phyloP scores from a whole-genome alignment of 306 rosid species.

The Prunus armeniaca region DNA sequence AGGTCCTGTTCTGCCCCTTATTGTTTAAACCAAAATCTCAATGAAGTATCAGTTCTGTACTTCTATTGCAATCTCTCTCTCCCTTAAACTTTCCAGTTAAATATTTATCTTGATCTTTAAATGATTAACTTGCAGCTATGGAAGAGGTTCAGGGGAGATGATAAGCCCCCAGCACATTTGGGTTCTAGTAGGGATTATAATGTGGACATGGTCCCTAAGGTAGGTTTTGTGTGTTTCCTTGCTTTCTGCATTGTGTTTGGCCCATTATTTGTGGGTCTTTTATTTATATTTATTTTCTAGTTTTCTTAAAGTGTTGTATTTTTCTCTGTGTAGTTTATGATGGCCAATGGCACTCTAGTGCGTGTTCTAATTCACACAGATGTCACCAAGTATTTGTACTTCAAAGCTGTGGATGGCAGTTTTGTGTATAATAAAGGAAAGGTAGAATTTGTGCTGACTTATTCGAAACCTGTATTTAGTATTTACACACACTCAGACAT shows the following conservation, averaged over 20 bases:
- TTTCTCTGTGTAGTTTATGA: slow-evolving; percentile 65
- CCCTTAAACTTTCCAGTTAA: not conserved
- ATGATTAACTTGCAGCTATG: slow-evolving; percentile 60
- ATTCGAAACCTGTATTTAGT: not conserved
- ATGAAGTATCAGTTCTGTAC: not conserved
- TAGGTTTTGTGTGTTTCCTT: slow-evolving; percentile 9
- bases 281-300: not conserved
- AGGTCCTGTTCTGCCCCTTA: slow-evolving; percentile 41
- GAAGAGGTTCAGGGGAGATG: slow-evolving; percentile 89
- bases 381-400: slow-evolving; percentile 91
- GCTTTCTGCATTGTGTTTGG: slow-evolving; percentile 3
- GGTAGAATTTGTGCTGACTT: slow-evolving; percentile 27
- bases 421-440: slow-evolving; percentile 72
- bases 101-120: slow-evolving; percentile 4
- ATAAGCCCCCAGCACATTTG: slow-evolving; percentile 78
- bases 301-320: slow-evolving; percentile 2
- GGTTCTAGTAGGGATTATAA: slow-evolving; percentile 96
- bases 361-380: slow-evolving; percentile 95
- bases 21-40: not conserved
- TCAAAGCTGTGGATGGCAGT: slow-evolving; percentile 89
- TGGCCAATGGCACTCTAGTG: slow-evolving; percentile 95
- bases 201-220: slow-evolving; percentile 98
- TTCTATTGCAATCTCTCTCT: not conserved
- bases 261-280: not conserved
- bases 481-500: not conserved